These are phyloP conservation scores for Thielaviopsis cerberus DNA, from an alignment of 2,329 filamentous ascomycete species.

Conservation along the genomic window DNA sequence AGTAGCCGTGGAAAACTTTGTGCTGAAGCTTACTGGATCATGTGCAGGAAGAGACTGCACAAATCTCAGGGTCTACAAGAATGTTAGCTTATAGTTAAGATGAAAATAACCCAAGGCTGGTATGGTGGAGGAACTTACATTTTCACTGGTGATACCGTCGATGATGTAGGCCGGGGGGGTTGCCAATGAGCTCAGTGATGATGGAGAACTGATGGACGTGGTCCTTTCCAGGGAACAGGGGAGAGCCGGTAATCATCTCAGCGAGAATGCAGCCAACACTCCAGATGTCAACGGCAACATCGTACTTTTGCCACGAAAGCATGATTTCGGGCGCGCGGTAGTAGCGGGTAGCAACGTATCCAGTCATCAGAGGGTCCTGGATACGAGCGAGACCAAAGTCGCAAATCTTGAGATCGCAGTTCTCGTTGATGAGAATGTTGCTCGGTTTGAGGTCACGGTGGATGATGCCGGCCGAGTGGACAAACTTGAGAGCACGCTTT, in stretches of 20 bases:
- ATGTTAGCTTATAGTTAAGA: slow-evolving; percentile 14
- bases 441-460: slow-evolving; percentile 95
- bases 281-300: slow-evolving; percentile 98
- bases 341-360: slow-evolving; percentile 95
- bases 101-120: too few relatives aligned
- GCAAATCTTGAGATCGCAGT: slow-evolving; percentile 98
- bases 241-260: slow-evolving; percentile 97
- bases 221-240: slow-evolving; percentile 94
- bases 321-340: slow-evolving; percentile 98
- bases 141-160: slow-evolving; percentile 94
- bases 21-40: slow-evolving; percentile 64
- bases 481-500: slow-evolving; percentile 93
- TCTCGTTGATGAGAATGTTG: slow-evolving; percentile 98
- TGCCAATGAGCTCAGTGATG: slow-evolving; percentile 92
- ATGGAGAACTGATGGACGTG: slow-evolving; percentile 99
- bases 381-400: slow-evolving; percentile 95
- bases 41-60: slow-evolving; percentile 93
- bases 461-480: slow-evolving; percentile 93
- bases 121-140: slow-evolving; percentile 57
- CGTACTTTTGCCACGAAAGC: slow-evolving; percentile 99
- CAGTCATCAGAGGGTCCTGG: slow-evolving; percentile 98
- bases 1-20: slow-evolving; percentile 94
- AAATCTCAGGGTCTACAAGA: slow-evolving; percentile 69
- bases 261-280: slow-evolving; percentile 98
- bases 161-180: slow-evolving; percentile 96